phyloP scores from a whole-genome alignment of 495 filamentous ascomycete genomes.

The Jackrogersella minutella region DNA sequence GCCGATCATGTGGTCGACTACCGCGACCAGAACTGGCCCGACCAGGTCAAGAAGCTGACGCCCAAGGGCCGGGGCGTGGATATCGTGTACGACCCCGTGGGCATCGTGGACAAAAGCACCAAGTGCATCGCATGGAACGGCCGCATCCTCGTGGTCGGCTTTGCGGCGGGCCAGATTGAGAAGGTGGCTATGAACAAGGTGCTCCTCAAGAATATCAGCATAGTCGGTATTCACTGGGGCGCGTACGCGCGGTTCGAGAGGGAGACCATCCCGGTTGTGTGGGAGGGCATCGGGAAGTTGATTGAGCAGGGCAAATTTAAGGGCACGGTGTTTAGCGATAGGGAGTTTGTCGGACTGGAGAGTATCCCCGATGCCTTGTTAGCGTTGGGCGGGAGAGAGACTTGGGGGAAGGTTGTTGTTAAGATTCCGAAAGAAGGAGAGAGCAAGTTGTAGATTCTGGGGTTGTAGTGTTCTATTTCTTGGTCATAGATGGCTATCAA shows the following conservation, averaged over 20 bases:
- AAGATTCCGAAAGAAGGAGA: constrained; percentile 75
- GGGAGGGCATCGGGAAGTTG: constrained; percentile 81
- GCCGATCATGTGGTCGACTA: constrained; percentile 88
- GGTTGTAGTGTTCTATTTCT: not conserved
- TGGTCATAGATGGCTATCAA: not conserved
- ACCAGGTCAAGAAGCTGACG: constrained; percentile 76
- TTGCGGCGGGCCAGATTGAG: constrained; percentile 88
- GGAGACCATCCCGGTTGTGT: constrained; percentile 74
- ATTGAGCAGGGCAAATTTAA: constrained; percentile 80
- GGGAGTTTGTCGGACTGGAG: constrained; percentile 83
- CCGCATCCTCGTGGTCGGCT: constrained; percentile 85
- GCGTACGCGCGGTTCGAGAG: constrained; percentile 77
- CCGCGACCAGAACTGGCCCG: constrained; percentile 72
- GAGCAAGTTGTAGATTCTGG: constrained; percentile 56
- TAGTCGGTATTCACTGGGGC: constrained; percentile 94
- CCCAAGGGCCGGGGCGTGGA: constrained; percentile 77
- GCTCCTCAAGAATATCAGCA: constrained; percentile 89
- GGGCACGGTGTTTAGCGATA: constrained; percentile 82
- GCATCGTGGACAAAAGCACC: constrained; percentile 79
- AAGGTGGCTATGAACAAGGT: constrained; percentile 92
- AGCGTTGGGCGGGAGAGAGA: constrained; percentile 79
- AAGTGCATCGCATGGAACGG: constrained; percentile 95
- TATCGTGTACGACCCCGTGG: constrained; percentile 87
- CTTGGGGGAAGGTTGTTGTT: constrained; percentile 97
- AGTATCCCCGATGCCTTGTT: constrained; percentile 77